Percentiles rank a stretch among this genome's conserved stretches.
Conservation (phyloP, 371 early-diverging fungal species). For the Cokeromyces recurvatus region DNA sequence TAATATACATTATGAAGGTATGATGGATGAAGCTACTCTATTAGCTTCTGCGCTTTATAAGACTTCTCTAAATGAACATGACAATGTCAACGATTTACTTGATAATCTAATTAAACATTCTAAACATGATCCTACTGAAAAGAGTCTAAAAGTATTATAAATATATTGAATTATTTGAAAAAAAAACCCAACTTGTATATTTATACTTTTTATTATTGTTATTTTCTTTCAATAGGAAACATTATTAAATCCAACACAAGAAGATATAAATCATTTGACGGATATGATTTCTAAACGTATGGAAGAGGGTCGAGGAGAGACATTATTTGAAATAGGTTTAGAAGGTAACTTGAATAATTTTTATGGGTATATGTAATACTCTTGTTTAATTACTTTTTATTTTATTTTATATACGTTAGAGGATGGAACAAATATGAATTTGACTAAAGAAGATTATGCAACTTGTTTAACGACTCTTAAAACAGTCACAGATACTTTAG, state of each 20-base stretch:
- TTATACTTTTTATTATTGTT: no score
- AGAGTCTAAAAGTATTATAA: no score
- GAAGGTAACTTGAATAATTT: no score
- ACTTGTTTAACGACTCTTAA: constrained; percentile 44
- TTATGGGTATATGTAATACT: neutral
- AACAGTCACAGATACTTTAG: constrained; percentile 37
- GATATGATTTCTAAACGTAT: constrained; percentile 47
- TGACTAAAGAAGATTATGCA: constrained; percentile 58
- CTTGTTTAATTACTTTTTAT: neutral
- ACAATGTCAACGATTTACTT: no score
- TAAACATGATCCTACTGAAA: no score
- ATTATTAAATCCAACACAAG: constrained; percentile 37
- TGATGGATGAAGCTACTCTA: constrained; percentile 13
- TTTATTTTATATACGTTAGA: constrained; percentile 31
- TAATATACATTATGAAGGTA: neutral
- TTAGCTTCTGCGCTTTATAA: constrained; percentile 15
- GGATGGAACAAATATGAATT: constrained; percentile 67
- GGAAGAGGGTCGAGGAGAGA: constrained; percentile 69
- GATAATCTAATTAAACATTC: no score
- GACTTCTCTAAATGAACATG: constrained; percentile 6
- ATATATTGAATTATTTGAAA: no score
- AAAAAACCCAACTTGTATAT: no score
- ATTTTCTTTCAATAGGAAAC: no score
- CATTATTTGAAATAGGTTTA: constrained; percentile 70
- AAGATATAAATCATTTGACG: constrained; percentile 40